Percentiles rank a stretch among this genome's conserved stretches.
Conservation (phyloP, 371 early-diverging fungal genomes). For the Dichotomocladium elegans region DNA sequence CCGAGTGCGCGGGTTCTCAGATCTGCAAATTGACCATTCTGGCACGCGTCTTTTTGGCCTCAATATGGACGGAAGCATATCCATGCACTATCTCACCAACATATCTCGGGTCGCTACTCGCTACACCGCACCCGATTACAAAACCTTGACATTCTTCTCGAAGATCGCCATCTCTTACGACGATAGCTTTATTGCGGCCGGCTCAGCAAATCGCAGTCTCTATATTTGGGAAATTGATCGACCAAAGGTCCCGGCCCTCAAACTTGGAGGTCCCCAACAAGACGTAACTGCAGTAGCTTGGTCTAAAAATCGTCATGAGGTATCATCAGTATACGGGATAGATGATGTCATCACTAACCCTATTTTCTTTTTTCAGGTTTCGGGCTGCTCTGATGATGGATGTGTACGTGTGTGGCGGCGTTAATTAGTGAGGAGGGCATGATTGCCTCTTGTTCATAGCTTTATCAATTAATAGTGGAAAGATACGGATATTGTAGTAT, state of each 20-base stretch:
- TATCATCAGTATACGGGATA: neutral
- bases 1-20: conserved; percentile 24
- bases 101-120: conserved; percentile 20
- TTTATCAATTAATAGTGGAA: too few species aligned
- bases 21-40: conserved; percentile 30
- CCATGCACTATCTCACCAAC: conserved; percentile 33
- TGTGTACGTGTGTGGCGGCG: conserved; percentile 38
- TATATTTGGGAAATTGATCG: conserved; percentile 37
- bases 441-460: too few species aligned
- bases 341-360: neutral
- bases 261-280: conserved; percentile 25
- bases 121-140: conserved; percentile 20
- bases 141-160: conserved; percentile 23
- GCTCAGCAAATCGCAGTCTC: conserved; percentile 18
- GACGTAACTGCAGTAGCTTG: conserved; percentile 37
- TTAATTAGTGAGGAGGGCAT: too few species aligned
- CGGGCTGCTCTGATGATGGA: conserved; percentile 39
- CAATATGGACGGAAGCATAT: conserved; percentile 33
- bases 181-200: conserved; percentile 31
- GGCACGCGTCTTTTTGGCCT: conserved; percentile 37
- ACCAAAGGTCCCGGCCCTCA: conserved; percentile 8
- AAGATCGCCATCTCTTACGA: conserved; percentile 32
- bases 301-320: conserved; percentile 10
- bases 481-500: too few species aligned
- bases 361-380: conserved; percentile 20